phyloP scores from a whole-genome alignment of 2,329 filamentous ascomycete species.

The Mycosphaerella arachidis region DNA sequence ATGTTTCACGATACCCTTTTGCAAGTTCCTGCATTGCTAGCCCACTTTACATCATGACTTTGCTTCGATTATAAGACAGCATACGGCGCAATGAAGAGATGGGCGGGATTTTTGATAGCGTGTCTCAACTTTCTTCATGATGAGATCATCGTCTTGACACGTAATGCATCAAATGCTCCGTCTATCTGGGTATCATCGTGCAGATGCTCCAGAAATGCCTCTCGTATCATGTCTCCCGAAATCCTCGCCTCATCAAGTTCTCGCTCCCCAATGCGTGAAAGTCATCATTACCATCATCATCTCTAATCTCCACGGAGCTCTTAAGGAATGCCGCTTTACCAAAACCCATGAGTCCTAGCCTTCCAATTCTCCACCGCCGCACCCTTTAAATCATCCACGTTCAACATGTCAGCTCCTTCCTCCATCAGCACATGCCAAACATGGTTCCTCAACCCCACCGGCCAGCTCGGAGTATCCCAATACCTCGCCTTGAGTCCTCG shows the following conservation, averaged over 20 bases:
- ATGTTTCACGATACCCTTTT: slow-evolving; percentile 2
- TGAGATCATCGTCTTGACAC: background rate
- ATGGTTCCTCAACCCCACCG: slow-evolving; percentile 49
- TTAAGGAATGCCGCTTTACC: background rate
- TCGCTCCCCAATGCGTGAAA: too few species aligned
- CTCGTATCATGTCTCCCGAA: background rate
- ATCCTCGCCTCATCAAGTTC: too few species aligned
- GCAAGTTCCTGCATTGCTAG: background rate
- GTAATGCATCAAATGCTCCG: background rate
- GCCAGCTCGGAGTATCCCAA: slow-evolving; percentile 55
- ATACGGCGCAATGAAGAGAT: background rate
- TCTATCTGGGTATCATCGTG: too few species aligned
- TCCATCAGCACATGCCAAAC: slow-evolving; percentile 52
- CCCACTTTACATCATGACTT: background rate
- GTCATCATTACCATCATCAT: background rate
- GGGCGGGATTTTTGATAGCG: background rate
- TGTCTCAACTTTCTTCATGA: background rate
- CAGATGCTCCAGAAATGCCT: background rate
- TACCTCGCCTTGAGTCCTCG: slow-evolving; percentile 54
- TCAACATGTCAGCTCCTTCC: slow-evolving; percentile 54
- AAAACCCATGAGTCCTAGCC: slow-evolving; percentile 13
- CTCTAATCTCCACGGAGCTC: background rate
- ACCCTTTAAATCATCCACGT: slow-evolving; percentile 53
- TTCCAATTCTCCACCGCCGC: slow-evolving; percentile 49
- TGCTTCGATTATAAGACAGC: background rate